Conservation (phyloP, 208 protist species). For the Trypanosoma avium region DNA sequence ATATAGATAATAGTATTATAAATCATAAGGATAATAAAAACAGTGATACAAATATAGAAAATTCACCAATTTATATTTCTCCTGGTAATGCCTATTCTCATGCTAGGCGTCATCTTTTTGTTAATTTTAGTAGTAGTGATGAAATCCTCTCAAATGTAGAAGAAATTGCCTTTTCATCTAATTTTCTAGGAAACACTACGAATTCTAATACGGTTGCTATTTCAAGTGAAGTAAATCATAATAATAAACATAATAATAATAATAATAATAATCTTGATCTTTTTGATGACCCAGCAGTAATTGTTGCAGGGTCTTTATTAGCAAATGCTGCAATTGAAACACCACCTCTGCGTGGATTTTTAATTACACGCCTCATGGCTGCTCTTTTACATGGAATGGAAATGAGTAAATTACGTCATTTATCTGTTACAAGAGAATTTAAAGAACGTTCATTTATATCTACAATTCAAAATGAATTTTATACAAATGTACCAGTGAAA, state of each 20-base stretch:
- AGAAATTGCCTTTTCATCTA: no score
- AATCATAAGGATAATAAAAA: neutral
- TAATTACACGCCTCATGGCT: constrained; percentile 71
- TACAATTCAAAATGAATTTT: no score
- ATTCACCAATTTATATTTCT: constrained; percentile 1
- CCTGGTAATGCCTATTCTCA: constrained; percentile 27
- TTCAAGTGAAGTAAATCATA: no score
- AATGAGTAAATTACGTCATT: constrained; percentile 20
- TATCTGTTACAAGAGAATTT: constrained; percentile 17
- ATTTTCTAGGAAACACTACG: neutral
- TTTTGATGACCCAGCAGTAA: constrained; percentile 26
- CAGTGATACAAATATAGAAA: no score
- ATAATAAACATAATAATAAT: no score
- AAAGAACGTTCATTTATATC: neutral
- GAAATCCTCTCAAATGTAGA: no score
- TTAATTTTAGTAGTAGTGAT: neutral
- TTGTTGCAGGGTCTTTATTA: constrained; percentile 22
- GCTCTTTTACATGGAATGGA: constrained; percentile 37
- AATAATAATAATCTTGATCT: constrained; percentile 7
- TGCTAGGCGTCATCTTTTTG: neutral
- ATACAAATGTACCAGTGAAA: neutral
- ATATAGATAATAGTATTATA: neutral
- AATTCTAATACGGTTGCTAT: no score
- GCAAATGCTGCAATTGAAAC: constrained; percentile 25
- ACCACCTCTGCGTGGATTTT: constrained; percentile 34